Conservation (phyloP, 2,329 filamentous ascomycete species). For the Epichloe coenophiala region DNA sequence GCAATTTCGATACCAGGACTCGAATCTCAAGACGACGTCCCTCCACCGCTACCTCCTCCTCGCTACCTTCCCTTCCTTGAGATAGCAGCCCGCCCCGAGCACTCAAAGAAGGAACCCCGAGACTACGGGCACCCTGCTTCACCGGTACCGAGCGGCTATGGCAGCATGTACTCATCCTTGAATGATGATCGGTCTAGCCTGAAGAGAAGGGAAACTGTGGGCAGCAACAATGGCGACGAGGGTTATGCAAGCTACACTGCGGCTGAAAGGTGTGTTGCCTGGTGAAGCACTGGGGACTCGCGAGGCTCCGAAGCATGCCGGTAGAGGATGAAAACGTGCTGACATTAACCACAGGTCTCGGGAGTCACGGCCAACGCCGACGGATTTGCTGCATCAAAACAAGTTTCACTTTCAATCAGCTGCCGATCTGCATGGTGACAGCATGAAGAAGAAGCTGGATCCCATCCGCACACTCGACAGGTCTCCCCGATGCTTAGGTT, state of each 20-base stretch:
- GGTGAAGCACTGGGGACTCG: neutral
- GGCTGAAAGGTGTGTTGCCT: conserved; percentile 21
- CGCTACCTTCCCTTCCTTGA: conserved; percentile 23
- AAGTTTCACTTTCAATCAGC: conserved; percentile 33
- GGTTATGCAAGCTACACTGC: conserved; percentile 31
- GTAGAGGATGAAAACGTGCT: neutral
- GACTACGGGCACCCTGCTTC: conserved; percentile 15
- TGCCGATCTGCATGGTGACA: conserved; percentile 34
- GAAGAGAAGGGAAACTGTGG: conserved; percentile 18
- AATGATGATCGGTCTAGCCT: conserved; percentile 21
- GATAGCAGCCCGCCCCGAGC: conserved; percentile 16
- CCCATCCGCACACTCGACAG: conserved; percentile 31
- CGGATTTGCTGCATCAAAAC: conserved; percentile 34
- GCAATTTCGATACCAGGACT: conserved; percentile 31
- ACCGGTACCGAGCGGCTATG: conserved; percentile 25
- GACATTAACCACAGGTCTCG: conserved; percentile 21
- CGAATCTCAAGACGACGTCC: conserved; percentile 19
- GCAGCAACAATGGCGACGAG: conserved; percentile 23
- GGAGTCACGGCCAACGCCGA: conserved; percentile 22
- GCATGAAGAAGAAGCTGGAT: conserved; percentile 43
- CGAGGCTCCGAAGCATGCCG: neutral
- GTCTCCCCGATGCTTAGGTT: conserved; percentile 31
- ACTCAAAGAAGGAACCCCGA: conserved; percentile 17
- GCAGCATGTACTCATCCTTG: conserved; percentile 24
- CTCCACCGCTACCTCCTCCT: conserved; percentile 34